A percentile compares a stretch with the other conserved stretches of the same genome.
Conservation (phyloP, 1,284 basidiomycete species). For the Marasmius sp. region DNA sequence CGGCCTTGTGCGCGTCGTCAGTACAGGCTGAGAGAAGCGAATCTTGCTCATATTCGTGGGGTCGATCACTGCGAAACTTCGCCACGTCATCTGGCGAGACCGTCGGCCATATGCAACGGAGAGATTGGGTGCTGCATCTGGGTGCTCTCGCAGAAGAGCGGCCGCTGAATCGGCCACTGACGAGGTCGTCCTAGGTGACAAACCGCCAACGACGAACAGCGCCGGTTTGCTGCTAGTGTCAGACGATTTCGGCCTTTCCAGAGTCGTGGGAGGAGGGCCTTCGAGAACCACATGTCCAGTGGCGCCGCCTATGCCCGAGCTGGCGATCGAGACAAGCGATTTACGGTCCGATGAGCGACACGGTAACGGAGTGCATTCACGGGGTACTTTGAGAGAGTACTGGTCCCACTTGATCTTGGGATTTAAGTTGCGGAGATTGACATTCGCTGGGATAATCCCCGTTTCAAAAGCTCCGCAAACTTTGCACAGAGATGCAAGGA, state of each 20-base stretch:
- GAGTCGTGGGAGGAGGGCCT: constrained; percentile 21
- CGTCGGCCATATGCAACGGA: constrained; percentile 25
- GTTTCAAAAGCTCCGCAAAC: constrained; percentile 36
- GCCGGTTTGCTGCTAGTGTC: constrained; percentile 14
- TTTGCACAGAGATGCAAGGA: constrained; percentile 41
- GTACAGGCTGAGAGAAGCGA: constrained; percentile 21
- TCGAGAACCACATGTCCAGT: constrained; percentile 41
- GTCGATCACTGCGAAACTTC: constrained; percentile 19
- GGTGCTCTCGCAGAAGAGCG: constrained; percentile 7
- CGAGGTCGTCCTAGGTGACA: constrained; percentile 31
- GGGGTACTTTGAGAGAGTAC: constrained; percentile 17
- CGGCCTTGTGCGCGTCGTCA: constrained; percentile 19
- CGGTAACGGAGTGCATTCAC: constrained; percentile 18
- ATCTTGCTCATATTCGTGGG: constrained; percentile 1
- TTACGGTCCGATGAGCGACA: constrained; percentile 12
- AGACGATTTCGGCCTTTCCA: too few species aligned
- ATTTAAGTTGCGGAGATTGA: constrained; percentile 34
- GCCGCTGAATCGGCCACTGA: constrained; percentile 17
- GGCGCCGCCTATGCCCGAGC: constrained; percentile 45
- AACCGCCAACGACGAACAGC: constrained; percentile 35
- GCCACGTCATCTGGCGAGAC: constrained; percentile 33
- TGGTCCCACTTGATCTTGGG: constrained; percentile 38
- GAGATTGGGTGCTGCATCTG: constrained; percentile 14
- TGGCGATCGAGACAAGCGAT: constrained; percentile 36
- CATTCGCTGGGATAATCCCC: constrained; percentile 37